Percentiles rank a stretch among this genome's conserved stretches.
phyloP scores from a whole-genome alignment of 2,329 filamentous ascomycete genomes.

The Septoria linicola region DNA sequence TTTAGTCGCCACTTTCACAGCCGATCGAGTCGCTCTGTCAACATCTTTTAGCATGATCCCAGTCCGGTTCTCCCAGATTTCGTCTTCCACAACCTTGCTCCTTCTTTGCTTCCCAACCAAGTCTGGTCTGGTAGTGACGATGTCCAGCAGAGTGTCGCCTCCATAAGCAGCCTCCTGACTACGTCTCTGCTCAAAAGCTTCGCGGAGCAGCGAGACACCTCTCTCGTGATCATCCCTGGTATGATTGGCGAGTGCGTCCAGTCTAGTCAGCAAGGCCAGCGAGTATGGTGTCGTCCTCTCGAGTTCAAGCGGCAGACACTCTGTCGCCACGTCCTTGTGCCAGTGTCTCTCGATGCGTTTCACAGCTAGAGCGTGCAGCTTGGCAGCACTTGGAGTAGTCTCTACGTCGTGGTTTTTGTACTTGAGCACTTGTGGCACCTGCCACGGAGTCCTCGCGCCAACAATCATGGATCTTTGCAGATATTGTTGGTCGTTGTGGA shows the following conservation, averaged over 20 bases:
- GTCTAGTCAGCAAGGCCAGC: slow-evolving; percentile 4
- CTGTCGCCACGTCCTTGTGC: not conserved
- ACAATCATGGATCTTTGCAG: not conserved
- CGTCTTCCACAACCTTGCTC: not conserved
- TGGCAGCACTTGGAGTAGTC: not conserved
- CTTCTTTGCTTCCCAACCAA: not conserved
- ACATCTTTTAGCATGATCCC: not conserved
- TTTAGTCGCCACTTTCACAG: not conserved
- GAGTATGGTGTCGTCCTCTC: slow-evolving; percentile 15
- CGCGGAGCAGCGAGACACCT: not conserved
- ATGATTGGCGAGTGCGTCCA: not conserved
- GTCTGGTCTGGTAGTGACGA: not conserved
- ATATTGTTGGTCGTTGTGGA: not conserved
- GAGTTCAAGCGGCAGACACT: slow-evolving; percentile 11
- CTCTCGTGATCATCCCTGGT: not conserved
- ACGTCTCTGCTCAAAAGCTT: not conserved
- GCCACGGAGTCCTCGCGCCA: not conserved
- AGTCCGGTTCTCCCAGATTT: not conserved
- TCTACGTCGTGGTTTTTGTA: not conserved
- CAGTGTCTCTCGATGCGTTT: slow-evolving; percentile 1
- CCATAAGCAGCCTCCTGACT: not conserved
- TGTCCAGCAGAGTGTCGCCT: not conserved
- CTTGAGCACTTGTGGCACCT: not conserved
- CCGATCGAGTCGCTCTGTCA: not conserved
- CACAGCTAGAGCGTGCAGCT: not conserved